Conservation (phyloP, 805 yeast species). For the Saturnispora diversa region DNA sequence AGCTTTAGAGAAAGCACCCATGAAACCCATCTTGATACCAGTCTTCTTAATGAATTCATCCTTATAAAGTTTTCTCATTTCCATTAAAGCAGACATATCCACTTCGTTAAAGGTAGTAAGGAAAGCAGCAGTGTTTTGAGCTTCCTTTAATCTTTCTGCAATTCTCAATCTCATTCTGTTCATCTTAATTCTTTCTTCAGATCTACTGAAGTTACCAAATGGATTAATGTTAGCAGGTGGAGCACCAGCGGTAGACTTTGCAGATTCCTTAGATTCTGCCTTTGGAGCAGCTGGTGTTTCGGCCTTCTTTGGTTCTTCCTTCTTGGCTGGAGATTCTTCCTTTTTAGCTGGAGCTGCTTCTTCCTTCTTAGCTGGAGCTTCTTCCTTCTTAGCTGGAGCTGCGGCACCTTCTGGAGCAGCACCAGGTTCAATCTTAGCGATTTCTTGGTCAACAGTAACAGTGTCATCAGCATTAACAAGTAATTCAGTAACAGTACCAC, state of each 20-base stretch:
- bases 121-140: constrained; percentile 98
- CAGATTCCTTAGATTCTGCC: constrained; percentile 10
- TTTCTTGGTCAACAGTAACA: constrained; percentile 91
- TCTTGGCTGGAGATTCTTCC: constrained; percentile 14
- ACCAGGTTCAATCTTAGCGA: constrained; percentile 78
- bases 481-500: constrained; percentile 83
- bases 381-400: constrained; percentile 29
- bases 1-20: constrained; percentile 98
- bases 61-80: constrained; percentile 92
- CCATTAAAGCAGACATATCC: constrained; percentile 87
- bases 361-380: constrained; percentile 16
- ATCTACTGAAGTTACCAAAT: constrained; percentile 58
- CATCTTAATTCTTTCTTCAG: constrained; percentile 92
- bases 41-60: constrained; percentile 92
- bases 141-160: constrained; percentile 97
- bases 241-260: constrained; percentile 21
- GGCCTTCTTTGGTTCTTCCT: constrained; percentile 23
- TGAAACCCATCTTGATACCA: constrained; percentile 93
- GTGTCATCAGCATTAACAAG: constrained; percentile 83
- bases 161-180: constrained; percentile 99
- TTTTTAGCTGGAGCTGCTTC: constrained; percentile 25
- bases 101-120: constrained; percentile 97
- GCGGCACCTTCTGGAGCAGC: constrained; percentile 57
- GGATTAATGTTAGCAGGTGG: constrained; percentile 26
- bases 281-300: constrained; percentile 18